Evolutionary conservation across 2,329 filamentous ascomycete genomes (phyloP).

Genomic region (Myriosclerotinia duriaeana): DNA sequence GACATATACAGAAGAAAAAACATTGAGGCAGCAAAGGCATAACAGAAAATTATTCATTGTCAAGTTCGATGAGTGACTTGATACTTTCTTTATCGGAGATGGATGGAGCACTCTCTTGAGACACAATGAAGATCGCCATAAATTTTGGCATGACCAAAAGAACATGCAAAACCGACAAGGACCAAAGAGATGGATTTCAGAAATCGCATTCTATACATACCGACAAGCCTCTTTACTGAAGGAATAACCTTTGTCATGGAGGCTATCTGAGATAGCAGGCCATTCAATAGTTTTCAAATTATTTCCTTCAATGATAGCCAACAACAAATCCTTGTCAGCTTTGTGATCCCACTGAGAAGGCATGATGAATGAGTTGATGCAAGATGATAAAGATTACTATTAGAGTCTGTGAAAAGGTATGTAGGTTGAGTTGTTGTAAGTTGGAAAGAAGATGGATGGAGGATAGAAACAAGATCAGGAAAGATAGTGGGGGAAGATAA

Average conservation of each 20-base stretch:
- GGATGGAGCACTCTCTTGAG: too few species aligned
- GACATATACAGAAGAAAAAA: too few species aligned
- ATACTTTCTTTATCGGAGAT: too few species aligned
- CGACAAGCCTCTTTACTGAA: slow-evolving; percentile 39
- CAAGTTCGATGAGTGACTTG: too few species aligned
- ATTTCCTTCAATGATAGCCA: slow-evolving; percentile 37
- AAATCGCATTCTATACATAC: slow-evolving; percentile 29
- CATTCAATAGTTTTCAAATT: slow-evolving; percentile 34
- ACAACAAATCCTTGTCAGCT: slow-evolving; percentile 38
- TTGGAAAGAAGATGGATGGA: not conserved
- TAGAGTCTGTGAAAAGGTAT: not conserved
- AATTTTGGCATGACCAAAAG: not conserved
- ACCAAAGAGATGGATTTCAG: not conserved
- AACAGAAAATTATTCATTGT: too few species aligned
- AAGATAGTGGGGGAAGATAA: too few species aligned
- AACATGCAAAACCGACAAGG: not conserved
- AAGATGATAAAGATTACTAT: not conserved
- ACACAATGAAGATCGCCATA: too few species aligned
- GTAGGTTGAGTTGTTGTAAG: not conserved
- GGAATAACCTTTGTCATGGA: slow-evolving; percentile 33
- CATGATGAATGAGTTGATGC: not conserved
- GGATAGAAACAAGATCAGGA: not conserved
- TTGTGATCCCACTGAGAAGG: slow-evolving; percentile 33
- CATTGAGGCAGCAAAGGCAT: too few species aligned
- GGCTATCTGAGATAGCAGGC: slow-evolving; percentile 29